These are phyloP conservation scores for Westerdykella sp. DNA, from an alignment of 2,329 filamentous ascomycete species.

Conservation along the genomic window DNA sequence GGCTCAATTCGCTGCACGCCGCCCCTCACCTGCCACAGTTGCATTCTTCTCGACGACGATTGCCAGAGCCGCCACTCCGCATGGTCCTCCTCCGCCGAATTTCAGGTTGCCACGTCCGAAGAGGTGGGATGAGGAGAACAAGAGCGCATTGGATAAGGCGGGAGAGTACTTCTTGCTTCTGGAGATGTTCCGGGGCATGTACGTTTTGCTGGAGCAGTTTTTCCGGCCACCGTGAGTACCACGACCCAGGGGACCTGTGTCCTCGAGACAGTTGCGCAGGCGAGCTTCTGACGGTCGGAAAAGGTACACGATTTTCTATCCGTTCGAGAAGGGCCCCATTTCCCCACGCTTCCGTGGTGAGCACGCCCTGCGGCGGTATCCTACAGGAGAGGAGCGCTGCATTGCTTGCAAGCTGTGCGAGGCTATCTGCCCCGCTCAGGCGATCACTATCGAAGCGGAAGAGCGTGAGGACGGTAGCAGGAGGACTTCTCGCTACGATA, in stretches of 20 bases:
- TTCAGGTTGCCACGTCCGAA: slow-evolving; percentile 71
- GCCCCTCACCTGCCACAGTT: slow-evolving; percentile 43
- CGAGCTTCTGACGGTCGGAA: not conserved
- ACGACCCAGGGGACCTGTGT: not conserved
- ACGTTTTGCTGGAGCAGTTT: slow-evolving; percentile 94
- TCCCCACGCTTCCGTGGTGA: slow-evolving; percentile 97
- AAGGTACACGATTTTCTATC: slow-evolving; percentile 97
- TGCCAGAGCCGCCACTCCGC: slow-evolving; percentile 57
- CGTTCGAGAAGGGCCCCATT: slow-evolving; percentile 98
- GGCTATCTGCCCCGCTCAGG: slow-evolving; percentile 94
- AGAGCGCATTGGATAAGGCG: slow-evolving; percentile 67
- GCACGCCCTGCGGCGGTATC: slow-evolving; percentile 92
- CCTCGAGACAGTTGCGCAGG: not conserved
- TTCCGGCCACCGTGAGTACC: slow-evolving; percentile 88
- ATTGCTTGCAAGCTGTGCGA: slow-evolving; percentile 99
- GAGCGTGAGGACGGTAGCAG: slow-evolving; percentile 94
- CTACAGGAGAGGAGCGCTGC: slow-evolving; percentile 95
- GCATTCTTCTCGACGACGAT: slow-evolving; percentile 60
- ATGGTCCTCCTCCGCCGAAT: slow-evolving; percentile 69
- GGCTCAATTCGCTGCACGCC: slow-evolving; percentile 25
- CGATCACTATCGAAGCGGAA: slow-evolving; percentile 98
- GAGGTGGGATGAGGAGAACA: slow-evolving; percentile 75
- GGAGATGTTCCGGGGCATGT: slow-evolving; percentile 97
- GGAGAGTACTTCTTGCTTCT: slow-evolving; percentile 93
- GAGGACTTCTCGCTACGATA: slow-evolving; percentile 95